phyloP scores from a whole-genome alignment of 768 basidiomycete genomes.

The Mycena floridula region DNA sequence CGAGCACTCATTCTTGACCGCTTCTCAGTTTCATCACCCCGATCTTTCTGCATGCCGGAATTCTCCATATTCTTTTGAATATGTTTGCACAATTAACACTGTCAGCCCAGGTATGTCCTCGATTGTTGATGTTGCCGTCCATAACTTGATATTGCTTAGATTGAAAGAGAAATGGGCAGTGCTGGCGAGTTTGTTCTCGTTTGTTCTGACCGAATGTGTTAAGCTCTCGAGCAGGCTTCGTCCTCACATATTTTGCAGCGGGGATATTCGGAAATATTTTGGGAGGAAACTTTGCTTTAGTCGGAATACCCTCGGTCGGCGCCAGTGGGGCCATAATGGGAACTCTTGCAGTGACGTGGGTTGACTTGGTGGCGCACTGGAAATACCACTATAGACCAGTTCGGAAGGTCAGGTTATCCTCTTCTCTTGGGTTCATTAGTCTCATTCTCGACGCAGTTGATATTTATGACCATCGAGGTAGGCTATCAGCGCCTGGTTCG shows the following conservation, averaged over 20 bases:
- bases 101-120: conserved; percentile 64
- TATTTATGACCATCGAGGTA: conserved; percentile 82
- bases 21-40: conserved; percentile 75
- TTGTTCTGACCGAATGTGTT: no score
- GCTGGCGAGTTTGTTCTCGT: no score
- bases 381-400: conserved; percentile 78
- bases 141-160: conserved; percentile 37
- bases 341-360: conserved; percentile 78
- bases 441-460: conserved; percentile 60
- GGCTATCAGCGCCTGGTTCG: no score
- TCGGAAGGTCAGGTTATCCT: conserved; percentile 48
- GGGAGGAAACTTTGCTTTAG: conserved; percentile 89
- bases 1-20: no score
- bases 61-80: conserved; percentile 88
- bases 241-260: conserved; percentile 81
- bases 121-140: no score
- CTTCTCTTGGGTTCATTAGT: no score
- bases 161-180: conserved; percentile 91
- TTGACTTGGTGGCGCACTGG: conserved; percentile 93
- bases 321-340: conserved; percentile 94
- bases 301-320: conserved; percentile 84
- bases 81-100: conserved; percentile 80
- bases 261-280: conserved; percentile 92
- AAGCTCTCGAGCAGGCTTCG: no score
- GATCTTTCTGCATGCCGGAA: conserved; percentile 92